A percentile compares a stretch with the other conserved stretches of the same genome.
Conservation (phyloP, 2,329 filamentous ascomycete species). For the Hansfordia pulvinata region DNA sequence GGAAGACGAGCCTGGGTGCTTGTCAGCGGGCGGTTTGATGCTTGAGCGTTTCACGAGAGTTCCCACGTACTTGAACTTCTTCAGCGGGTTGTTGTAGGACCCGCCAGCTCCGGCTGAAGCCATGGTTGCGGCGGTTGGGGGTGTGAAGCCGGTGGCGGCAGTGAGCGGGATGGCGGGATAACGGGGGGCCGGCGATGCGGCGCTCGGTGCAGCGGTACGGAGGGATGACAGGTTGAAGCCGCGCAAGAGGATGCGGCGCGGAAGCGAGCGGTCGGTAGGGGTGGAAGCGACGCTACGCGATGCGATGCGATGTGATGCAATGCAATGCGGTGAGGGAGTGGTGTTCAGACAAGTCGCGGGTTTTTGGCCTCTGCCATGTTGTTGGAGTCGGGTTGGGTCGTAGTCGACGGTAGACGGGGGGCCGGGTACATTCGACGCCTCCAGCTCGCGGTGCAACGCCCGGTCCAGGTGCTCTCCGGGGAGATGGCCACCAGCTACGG, state of each 20-base stretch:
- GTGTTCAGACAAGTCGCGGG: too few species aligned
- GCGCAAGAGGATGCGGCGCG: too few species aligned
- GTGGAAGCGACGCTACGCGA: too few species aligned
- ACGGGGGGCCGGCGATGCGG: slow-evolving; percentile 1
- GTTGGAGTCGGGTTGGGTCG: too few species aligned
- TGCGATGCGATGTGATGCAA: too few species aligned
- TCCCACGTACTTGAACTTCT: slow-evolving; percentile 88
- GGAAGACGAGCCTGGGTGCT: slow-evolving; percentile 94
- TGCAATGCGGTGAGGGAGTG: too few species aligned
- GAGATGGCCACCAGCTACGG: too few species aligned
- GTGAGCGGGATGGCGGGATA: slow-evolving; percentile 3
- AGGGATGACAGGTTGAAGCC: neutral
- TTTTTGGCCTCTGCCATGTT: too few species aligned
- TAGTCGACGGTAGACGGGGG: neutral
- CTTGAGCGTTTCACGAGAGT: slow-evolving; percentile 7
- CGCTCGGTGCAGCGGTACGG: neutral
- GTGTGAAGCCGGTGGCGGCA: slow-evolving; percentile 7
- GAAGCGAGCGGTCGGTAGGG: too few species aligned
- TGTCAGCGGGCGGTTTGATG: neutral
- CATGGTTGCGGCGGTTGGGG: slow-evolving; percentile 42
- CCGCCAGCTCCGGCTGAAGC: slow-evolving; percentile 59
- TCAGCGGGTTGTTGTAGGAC: slow-evolving; percentile 96
- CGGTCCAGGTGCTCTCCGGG: too few species aligned
- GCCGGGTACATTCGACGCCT: neutral
- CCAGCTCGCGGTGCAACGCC: too few species aligned